Evolutionary conservation across 2,329 filamentous ascomycete species (phyloP).

Genomic region (Penicillium sp.): DNA sequence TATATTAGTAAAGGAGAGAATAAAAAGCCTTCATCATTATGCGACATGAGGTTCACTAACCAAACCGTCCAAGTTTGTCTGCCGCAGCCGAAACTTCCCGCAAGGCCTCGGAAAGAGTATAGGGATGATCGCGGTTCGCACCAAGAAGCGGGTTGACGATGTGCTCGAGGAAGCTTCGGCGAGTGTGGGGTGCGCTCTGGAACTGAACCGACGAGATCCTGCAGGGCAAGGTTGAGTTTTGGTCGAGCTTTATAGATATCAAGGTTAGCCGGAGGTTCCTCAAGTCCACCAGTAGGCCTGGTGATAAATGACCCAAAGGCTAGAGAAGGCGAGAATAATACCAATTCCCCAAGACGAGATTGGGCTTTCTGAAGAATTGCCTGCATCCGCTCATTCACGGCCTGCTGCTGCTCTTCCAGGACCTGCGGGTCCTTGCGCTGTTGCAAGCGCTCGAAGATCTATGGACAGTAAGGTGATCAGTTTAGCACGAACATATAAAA

Average conservation of each 20-base stretch:
- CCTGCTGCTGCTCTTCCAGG: slow-evolving; percentile 60
- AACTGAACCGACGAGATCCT: slow-evolving; percentile 84
- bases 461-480: slow-evolving; percentile 3
- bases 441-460: slow-evolving; percentile 40
- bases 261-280: slow-evolving; percentile 15
- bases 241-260: slow-evolving; percentile 59
- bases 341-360: slow-evolving; percentile 64
- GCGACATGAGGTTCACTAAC: slow-evolving; percentile 50
- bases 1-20: slow-evolving; percentile 16
- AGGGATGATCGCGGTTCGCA: slow-evolving; percentile 64
- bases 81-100: slow-evolving; percentile 68
- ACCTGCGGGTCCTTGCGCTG: slow-evolving; percentile 60
- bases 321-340: slow-evolving; percentile 37
- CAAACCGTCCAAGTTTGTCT: slow-evolving; percentile 75
- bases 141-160: slow-evolving; percentile 77
- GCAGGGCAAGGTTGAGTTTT: slow-evolving; percentile 83
- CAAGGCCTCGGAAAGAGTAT: slow-evolving; percentile 79
- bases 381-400: slow-evolving; percentile 59
- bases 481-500: not conserved
- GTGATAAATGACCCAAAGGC: not conserved
- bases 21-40: not conserved
- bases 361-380: slow-evolving; percentile 64
- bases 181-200: slow-evolving; percentile 79
- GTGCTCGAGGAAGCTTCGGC: slow-evolving; percentile 77
- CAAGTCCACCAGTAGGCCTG: not conserved